Evolutionary conservation across 306 rosid species (phyloP), one percentile per base, ranked within the genome.

Genomic region (Castanospermum australe): DNA sequence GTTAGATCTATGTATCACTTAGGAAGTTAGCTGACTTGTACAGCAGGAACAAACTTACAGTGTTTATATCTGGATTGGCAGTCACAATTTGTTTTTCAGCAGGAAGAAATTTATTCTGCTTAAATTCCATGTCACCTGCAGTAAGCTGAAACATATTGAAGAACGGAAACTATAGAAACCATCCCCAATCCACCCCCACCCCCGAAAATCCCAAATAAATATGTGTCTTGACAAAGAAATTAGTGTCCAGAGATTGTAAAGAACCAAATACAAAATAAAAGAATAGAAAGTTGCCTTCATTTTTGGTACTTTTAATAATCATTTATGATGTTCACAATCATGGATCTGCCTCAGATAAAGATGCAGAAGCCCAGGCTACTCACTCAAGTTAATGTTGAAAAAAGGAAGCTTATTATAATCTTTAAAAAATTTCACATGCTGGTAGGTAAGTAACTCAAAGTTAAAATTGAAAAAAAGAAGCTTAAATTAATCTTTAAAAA

Each of bases 51-150:
- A 71, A 60, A 76, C 97, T 70, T 89, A 94, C 98, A 33, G 82
- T 89, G 76, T 86, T 89, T 80, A 94, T 89, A 73, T 94, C 98
- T 33, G 98, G 98, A 77, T 83, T 88, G 30, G 97, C 97, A 8
- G 98, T 92, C 56, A 94, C 88, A 79, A 88, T 88, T 87, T 94
- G 98, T 77, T 86, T 90, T 73, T 94, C 98, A 39, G 83, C 88
- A 9, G 97, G 81, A 73, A 94, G 86, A 85, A 83, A 90, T 71
- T 81, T 92, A 61, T 94, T 94, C 88, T 90, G 94, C 83, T 94
- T 94, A 85, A 94, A 94, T 75, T 94, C 98, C 90, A 87, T 87
- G 83, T 94, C 98, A 75, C 98, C 98, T 94, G 90, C 82, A 81
- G 64, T 42, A 83, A 41, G 72, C 39, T 55, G 60, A 76, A 79